Evolutionary conservation across 257 asterid species (phyloP).

Genomic region (Gynochthodes officinalis): DNA sequence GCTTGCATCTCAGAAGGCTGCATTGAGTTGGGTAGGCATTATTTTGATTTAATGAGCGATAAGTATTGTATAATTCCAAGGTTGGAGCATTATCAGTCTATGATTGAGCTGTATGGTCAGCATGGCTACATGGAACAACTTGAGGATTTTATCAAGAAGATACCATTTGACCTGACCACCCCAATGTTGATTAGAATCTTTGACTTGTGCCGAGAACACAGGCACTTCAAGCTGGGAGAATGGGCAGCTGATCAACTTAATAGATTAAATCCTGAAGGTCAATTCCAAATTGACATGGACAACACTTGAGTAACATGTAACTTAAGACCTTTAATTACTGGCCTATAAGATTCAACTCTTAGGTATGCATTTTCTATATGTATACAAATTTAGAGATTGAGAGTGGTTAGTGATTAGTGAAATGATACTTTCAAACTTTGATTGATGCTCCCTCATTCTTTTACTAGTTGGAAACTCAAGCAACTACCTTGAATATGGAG

Average conservation of each 20-base stretch:
- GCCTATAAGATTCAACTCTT: too few species aligned
- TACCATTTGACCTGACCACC: constrained; percentile 55
- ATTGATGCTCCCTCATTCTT: too few species aligned
- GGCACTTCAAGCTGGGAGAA: constrained; percentile 38
- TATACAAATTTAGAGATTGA: too few species aligned
- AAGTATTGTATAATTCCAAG: constrained; percentile 51
- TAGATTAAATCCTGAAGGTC: constrained; percentile 35
- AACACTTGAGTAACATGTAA: too few species aligned
- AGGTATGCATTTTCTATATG: too few species aligned
- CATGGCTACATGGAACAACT: constrained; percentile 59
- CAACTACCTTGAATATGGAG: too few species aligned
- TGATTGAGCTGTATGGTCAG: constrained; percentile 63
- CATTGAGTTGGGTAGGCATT: constrained; percentile 47
- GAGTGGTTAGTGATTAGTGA: too few species aligned
- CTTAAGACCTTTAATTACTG: too few species aligned
- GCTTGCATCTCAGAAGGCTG: constrained; percentile 54
- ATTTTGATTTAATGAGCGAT: constrained; percentile 46
- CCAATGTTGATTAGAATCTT: constrained; percentile 47
- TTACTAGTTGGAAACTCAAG: too few species aligned
- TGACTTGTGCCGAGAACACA: constrained; percentile 43
- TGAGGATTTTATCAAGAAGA: constrained; percentile 43
- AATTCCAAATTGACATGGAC: constrained; percentile 30
- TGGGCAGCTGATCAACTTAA: constrained; percentile 63
- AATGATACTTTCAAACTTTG: too few species aligned
- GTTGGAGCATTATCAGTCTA: constrained; percentile 65